Evolutionary conservation across 768 basidiomycete species (phyloP).

Genomic region (Leccinum boreale): DNA sequence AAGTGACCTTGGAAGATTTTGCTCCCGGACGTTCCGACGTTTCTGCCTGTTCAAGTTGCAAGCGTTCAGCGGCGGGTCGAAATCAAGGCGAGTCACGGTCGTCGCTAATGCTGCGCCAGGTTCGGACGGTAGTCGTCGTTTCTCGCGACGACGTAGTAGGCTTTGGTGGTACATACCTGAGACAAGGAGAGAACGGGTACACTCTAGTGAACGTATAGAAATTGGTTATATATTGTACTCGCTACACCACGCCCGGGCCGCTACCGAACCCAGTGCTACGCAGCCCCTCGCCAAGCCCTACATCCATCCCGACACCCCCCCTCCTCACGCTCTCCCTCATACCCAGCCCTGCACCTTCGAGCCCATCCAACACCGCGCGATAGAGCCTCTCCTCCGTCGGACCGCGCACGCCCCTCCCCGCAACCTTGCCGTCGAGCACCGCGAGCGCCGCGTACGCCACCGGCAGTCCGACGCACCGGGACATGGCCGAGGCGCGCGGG

Average conservation of each 20-base stretch:
- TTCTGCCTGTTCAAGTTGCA: conserved; percentile 27
- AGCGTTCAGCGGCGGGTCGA: conserved; percentile 52
- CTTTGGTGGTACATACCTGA: conserved; percentile 12
- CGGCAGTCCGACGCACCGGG: conserved; percentile 85
- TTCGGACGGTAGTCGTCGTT: conserved; percentile 4
- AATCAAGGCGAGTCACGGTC: conserved; percentile 46
- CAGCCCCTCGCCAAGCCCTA: conserved; percentile 26
- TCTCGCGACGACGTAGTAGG: background rate
- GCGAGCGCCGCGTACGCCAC: conserved; percentile 77
- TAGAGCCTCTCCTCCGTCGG: conserved; percentile 64
- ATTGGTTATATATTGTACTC: too few species aligned
- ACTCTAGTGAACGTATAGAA: too few species aligned
- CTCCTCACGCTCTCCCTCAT: conserved; percentile 35
- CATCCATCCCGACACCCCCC: conserved; percentile 48
- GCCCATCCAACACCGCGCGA: conserved; percentile 53
- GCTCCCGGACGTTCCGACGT: conserved; percentile 64
- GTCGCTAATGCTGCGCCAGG: background rate
- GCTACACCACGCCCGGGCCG: too few species aligned
- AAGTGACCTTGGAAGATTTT: conserved; percentile 70
- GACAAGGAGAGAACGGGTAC: too few species aligned
- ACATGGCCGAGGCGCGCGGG: conserved; percentile 71
- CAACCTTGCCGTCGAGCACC: conserved; percentile 58
- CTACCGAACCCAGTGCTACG: conserved; percentile 1
- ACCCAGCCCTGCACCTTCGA: conserved; percentile 48
- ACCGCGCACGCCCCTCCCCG: conserved; percentile 60